Conservation (phyloP, 352 stramenopile genomes). For the Pythium dissotocum region DNA sequence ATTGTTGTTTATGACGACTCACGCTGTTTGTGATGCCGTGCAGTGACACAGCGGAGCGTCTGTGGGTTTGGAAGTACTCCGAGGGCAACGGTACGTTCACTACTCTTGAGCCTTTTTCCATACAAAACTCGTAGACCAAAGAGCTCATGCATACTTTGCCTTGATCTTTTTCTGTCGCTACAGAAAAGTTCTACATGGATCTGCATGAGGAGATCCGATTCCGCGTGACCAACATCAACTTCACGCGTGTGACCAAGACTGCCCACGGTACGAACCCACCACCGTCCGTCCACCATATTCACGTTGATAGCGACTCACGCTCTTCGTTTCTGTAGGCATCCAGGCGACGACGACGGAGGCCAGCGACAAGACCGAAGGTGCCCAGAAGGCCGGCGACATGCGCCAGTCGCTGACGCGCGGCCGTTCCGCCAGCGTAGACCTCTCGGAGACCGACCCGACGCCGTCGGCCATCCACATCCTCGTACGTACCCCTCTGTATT, state of each 20-base stretch:
- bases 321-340: slow-evolving; percentile 43
- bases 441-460: slow-evolving; percentile 81
- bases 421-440: slow-evolving; percentile 82
- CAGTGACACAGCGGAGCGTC: slow-evolving; percentile 71
- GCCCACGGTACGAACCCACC: slow-evolving; percentile 46
- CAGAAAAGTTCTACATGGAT: slow-evolving; percentile 89
- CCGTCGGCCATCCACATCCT: slow-evolving; percentile 84
- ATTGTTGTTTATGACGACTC: neutral
- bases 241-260: slow-evolving; percentile 88
- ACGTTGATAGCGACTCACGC: neutral
- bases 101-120: neutral
- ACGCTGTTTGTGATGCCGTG: neutral
- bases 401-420: slow-evolving; percentile 67
- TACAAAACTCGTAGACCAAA: neutral
- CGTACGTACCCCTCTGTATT: slow-evolving; percentile 28
- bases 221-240: slow-evolving; percentile 88
- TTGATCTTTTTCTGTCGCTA: neutral
- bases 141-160: no score
- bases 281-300: neutral
- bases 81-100: slow-evolving; percentile 57
- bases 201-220: slow-evolving; percentile 87
- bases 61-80: slow-evolving; percentile 89
- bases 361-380: slow-evolving; percentile 53
- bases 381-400: slow-evolving; percentile 52
- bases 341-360: slow-evolving; percentile 84